Conservation (phyloP, 352 stramenopile species). For the Pythium biforme region DNA sequence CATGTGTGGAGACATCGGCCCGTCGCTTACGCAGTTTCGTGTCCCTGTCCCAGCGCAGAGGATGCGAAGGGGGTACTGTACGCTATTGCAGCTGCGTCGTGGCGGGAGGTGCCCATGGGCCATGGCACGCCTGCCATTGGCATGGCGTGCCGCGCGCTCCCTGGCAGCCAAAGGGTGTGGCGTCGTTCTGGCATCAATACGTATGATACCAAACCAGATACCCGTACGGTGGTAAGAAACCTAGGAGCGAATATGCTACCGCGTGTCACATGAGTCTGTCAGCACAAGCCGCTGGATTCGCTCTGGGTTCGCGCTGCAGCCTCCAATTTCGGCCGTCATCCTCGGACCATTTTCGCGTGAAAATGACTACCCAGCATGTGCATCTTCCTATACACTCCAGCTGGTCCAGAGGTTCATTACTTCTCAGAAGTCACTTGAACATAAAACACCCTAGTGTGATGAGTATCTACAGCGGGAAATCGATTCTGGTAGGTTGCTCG, state of each 20-base stretch:
- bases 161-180: not conserved
- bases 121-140: no score
- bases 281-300: not conserved
- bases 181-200: not conserved
- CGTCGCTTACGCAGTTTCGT: slow-evolving; percentile 1
- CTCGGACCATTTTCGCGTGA: not conserved
- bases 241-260: not conserved
- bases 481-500: slow-evolving; percentile 3
- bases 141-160: not conserved
- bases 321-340: not conserved
- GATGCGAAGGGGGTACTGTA: slow-evolving; percentile 2
- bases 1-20: slow-evolving; percentile 14
- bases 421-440: slow-evolving; percentile 3
- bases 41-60: slow-evolving; percentile 17
- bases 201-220: not conserved
- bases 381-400: not conserved
- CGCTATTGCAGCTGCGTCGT: slow-evolving; percentile 20
- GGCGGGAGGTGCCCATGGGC: not conserved
- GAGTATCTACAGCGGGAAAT: slow-evolving; percentile 1
- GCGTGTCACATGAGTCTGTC: slow-evolving; percentile 1
- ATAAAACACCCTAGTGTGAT: not conserved
- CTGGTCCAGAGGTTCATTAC: slow-evolving; percentile 8
- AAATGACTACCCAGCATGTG: not conserved
- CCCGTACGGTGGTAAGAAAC: not conserved
- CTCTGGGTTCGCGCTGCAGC: not conserved